Percentiles rank a stretch among this genome's conserved stretches.
Conservation (phyloP, 1,284 basidiomycete species). For the Ustilago loliicola region DNA sequence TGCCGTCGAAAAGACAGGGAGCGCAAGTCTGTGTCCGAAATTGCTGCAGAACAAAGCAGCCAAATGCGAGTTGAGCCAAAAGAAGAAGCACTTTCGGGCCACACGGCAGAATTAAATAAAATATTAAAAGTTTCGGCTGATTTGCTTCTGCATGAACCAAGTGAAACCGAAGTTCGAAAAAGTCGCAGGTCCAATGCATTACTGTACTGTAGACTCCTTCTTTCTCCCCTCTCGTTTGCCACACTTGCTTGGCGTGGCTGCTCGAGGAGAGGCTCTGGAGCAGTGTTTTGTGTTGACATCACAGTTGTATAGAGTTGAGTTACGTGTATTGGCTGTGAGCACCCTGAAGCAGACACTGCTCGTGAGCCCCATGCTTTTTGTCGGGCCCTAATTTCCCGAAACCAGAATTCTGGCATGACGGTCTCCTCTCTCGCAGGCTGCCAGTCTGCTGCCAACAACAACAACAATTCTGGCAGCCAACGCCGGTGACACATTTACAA, state of each 20-base stretch:
- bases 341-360: not conserved
- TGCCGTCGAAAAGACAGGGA: not conserved
- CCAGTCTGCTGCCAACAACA: not conserved
- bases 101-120: not conserved
- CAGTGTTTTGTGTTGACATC: not conserved
- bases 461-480: not conserved
- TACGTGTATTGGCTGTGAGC: not conserved
- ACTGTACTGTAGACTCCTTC: conserved; percentile 10
- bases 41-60: conserved; percentile 1
- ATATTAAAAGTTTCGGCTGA: conserved; percentile 5
- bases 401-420: not conserved
- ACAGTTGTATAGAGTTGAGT: not conserved
- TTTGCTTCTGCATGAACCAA: conserved; percentile 15
- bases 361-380: not conserved
- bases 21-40: not conserved
- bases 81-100: conserved; percentile 1
- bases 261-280: not conserved
- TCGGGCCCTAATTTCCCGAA: conserved; percentile 15
- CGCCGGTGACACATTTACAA: conserved; percentile 6
- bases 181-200: not conserved
- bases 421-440: not conserved
- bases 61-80: conserved; percentile 5
- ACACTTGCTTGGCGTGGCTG: conserved; percentile 1
- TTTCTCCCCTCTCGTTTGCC: not conserved
- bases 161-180: conserved; percentile 13